These are phyloP conservation scores for Gracilaria gracilis DNA, from an alignment of 23 red algal species.

Conservation along the genomic window DNA sequence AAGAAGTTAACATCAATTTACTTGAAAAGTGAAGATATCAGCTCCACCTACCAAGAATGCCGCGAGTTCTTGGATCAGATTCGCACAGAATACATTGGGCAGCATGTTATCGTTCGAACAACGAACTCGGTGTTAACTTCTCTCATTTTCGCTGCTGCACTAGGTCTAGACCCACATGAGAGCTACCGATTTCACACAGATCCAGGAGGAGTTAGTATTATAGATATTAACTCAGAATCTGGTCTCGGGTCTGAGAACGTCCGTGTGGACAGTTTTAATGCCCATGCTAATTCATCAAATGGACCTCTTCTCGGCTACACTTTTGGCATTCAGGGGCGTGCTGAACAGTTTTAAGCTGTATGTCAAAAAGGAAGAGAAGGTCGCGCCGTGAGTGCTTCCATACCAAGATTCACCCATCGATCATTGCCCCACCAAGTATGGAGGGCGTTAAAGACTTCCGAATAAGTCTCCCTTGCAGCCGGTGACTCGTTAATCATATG, in stretches of 20 bases:
- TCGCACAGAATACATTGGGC: background rate
- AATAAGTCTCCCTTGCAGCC: slow-evolving; percentile 63
- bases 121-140: background rate
- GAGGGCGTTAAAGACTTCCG: slow-evolving; percentile 74
- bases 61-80: slow-evolving; percentile 8
- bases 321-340: background rate
- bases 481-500: slow-evolving; percentile 65
- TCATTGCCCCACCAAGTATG: slow-evolving; percentile 73
- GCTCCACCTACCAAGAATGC: background rate
- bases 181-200: slow-evolving; percentile 43
- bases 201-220: slow-evolving; percentile 44
- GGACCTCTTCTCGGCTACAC: slow-evolving; percentile 57
- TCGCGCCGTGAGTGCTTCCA: slow-evolving; percentile 69
- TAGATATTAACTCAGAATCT: slow-evolving; percentile 27
- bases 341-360: background rate
- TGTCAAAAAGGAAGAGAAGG: slow-evolving; percentile 34
- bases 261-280: slow-evolving; percentile 56
- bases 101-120: slow-evolving; percentile 3
- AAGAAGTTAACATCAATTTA: slow-evolving; percentile 26
- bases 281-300: slow-evolving; percentile 21
- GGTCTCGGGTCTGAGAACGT: background rate
- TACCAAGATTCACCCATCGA: slow-evolving; percentile 74
- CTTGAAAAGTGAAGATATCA: background rate
- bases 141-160: slow-evolving; percentile 37
- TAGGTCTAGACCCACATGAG: slow-evolving; percentile 33